Base-by-base conservation (phyloP, 2,329 filamentous ascomycete species). In the Beauveria brongniartii region DNA sequence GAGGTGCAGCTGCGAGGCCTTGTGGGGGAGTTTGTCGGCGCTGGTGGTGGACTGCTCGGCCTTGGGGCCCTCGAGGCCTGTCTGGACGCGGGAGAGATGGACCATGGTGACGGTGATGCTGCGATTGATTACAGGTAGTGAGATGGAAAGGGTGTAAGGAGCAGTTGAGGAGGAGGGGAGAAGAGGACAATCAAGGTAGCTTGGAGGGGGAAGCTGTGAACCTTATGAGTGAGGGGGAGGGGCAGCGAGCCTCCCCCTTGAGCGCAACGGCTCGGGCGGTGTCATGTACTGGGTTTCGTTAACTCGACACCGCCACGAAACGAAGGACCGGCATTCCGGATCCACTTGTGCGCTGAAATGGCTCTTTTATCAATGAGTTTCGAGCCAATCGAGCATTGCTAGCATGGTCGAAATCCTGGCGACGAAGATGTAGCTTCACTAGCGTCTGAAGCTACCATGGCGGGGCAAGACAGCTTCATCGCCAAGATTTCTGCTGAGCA, bases 1-100 rank as follows among this genome's bases (percentile, higher is more conserved):
- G 30, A 84, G 78, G 65, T 81, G 73, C 43, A 83, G 71, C 60
- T 76, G 75, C 62, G 67, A 43, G 28, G 75, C 68, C 66, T 77
- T 78, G 66, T 74, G 75, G 63, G 76, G 68, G 44, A 71, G 71
- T 51, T 74, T 51, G 7, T 52, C 40, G 66, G 66, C 20, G 59
- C 14, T 5, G 37, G 40, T 26, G 47, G 26, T 10, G 41, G 48
- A 22, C n/a, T 16, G 50, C 9, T 54, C 20, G 37, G 50, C 20
- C 30, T 40, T 22, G 34, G 30, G 7, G 20, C 14, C 47, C 12
- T n/a, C 18, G 30, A 61, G 52, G 44, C 52, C 52, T 20, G 59
- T 61, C 34, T 50, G 55, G 54, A 61, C 59, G 40, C 59, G 53
- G 40, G 59, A 34, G 40, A 61, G 59, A 40, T 61, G 59, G 16